A percentile compares a stretch with the other conserved stretches of the same genome.
Conservation (phyloP, 2,329 filamentous ascomycete species). For the Leptographium lundbergii region DNA sequence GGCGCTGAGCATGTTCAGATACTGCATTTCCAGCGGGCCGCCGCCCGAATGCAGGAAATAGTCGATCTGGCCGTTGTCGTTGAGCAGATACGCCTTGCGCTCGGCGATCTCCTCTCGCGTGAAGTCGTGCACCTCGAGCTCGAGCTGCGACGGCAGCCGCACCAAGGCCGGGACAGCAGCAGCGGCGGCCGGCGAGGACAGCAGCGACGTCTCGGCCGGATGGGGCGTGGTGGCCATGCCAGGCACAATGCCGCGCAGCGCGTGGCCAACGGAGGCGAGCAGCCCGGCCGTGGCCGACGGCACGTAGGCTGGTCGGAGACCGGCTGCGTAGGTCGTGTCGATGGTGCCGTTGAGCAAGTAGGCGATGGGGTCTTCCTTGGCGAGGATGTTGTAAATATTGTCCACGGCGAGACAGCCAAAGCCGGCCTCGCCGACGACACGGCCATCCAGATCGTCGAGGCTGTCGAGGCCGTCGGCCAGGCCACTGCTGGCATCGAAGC, state of each 20-base stretch:
- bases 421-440: constrained; percentile 65
- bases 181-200: constrained; percentile 15
- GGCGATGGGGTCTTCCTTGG: constrained; percentile 62
- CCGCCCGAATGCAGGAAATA: constrained; percentile 75
- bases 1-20: constrained; percentile 90
- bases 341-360: constrained; percentile 87
- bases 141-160: constrained; percentile 54
- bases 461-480: constrained; percentile 31
- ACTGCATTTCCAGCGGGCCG: constrained; percentile 86
- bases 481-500: constrained; percentile 38
- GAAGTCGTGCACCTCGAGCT: constrained; percentile 93
- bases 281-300: constrained; percentile 59
- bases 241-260: constrained; percentile 49
- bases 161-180: constrained; percentile 19
- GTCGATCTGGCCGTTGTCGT: constrained; percentile 94
- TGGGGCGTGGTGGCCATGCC: constrained; percentile 22
- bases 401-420: constrained; percentile 91
- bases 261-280: constrained; percentile 50
- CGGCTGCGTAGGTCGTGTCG: constrained; percentile 65
- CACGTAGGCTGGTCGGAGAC: constrained; percentile 65
- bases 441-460: constrained; percentile 23
- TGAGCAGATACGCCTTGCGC: constrained; percentile 73
- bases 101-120: constrained; percentile 85
- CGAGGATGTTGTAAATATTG: constrained; percentile 90
- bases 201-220: constrained; percentile 10